Evolutionary conservation across 768 basidiomycete genomes (phyloP).

Genomic region (Russula earlei): DNA sequence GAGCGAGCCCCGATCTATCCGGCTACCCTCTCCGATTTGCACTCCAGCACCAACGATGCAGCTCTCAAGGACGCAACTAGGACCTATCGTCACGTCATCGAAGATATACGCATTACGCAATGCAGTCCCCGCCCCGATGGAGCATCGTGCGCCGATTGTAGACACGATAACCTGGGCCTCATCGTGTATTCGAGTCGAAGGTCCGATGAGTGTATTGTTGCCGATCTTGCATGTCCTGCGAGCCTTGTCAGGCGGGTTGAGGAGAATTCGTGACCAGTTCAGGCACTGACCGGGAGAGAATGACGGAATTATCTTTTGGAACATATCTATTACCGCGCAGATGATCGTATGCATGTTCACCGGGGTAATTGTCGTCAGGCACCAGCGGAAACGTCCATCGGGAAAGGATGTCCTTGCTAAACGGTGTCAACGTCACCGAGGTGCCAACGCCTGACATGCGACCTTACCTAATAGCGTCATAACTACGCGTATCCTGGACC

Average conservation of each 20-base stretch:
- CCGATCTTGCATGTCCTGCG: slow-evolving; percentile 79
- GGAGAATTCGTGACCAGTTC: neutral
- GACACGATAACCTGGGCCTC: slow-evolving; percentile 59
- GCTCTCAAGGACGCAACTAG: slow-evolving; percentile 59
- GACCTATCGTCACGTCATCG: slow-evolving; percentile 63
- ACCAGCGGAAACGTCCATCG: slow-evolving; percentile 95
- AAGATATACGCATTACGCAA: slow-evolving; percentile 78
- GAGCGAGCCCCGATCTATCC: slow-evolving; percentile 66
- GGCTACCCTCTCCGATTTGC: slow-evolving; percentile 55
- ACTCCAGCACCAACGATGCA: slow-evolving; percentile 79
- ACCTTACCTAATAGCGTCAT: slow-evolving; percentile 74
- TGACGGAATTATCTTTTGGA: slow-evolving; percentile 65
- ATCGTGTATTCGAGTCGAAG: slow-evolving; percentile 56
- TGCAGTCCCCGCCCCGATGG: slow-evolving; percentile 58
- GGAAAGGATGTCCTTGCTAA: slow-evolving; percentile 84
- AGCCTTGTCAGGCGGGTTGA: neutral
- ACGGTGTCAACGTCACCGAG: neutral
- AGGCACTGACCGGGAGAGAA: slow-evolving; percentile 64
- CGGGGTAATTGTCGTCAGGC: slow-evolving; percentile 87
- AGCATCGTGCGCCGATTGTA: slow-evolving; percentile 69
- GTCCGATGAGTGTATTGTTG: slow-evolving; percentile 78
- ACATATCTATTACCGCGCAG: slow-evolving; percentile 85
- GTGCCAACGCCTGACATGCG: neutral
- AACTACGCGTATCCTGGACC: slow-evolving; percentile 87
- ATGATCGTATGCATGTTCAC: slow-evolving; percentile 75